These are phyloP conservation scores for Teunomyces cretensis DNA, from an alignment of 805 yeast species.

Conservation along the genomic window DNA sequence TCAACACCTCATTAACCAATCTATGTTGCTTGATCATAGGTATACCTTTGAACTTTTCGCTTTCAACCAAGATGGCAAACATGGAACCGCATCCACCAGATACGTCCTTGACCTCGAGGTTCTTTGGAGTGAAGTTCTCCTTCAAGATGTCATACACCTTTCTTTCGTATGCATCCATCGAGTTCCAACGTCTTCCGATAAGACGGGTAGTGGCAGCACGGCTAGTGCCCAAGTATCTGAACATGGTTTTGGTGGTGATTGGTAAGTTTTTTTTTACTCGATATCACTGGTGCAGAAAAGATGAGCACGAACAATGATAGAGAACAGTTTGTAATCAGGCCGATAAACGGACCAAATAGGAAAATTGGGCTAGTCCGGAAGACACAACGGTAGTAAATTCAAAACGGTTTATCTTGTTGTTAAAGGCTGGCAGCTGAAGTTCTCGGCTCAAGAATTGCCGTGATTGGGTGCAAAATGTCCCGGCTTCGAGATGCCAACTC, in stretches of 20 bases:
- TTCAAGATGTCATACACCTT: conserved; percentile 58
- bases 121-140: conserved; percentile 57
- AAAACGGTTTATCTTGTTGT: background rate
- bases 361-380: too few relatives aligned
- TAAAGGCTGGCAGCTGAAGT: background rate
- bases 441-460: too few relatives aligned
- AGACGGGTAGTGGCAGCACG: background rate
- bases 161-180: conserved; percentile 61
- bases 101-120: conserved; percentile 71
- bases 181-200: conserved; percentile 1
- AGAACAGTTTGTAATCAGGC: too few relatives aligned
- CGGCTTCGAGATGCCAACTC: too few relatives aligned
- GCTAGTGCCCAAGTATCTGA: background rate
- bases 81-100: conserved; percentile 97
- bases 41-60: conserved; percentile 72
- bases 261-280: background rate
- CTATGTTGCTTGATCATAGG: conserved; percentile 91
- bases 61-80: conserved; percentile 83
- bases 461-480: too few relatives aligned
- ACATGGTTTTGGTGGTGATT: background rate
- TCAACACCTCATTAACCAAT: conserved; percentile 74
- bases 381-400: background rate
- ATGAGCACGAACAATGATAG: background rate
- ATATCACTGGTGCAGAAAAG: background rate
- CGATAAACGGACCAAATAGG: too few relatives aligned